Evolutionary conservation across 116 monocot species (phyloP), one percentile per base, ranked within the genome.

Genomic region (Cymodocea nodosa): DNA sequence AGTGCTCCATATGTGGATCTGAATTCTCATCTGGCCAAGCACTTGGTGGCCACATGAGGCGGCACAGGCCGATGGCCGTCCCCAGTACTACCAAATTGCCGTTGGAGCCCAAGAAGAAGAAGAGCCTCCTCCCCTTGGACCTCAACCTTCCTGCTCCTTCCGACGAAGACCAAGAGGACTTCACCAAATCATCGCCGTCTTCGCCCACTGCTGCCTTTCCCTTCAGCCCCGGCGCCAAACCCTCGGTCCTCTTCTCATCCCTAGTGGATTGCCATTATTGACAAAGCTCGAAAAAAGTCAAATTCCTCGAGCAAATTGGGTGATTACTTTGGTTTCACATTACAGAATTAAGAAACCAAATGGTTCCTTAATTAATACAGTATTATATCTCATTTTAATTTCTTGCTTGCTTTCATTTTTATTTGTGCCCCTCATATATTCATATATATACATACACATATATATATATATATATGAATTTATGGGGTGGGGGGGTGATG

Each of bases 121-220:
- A 74, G 64, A 60, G 50, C 55, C 60, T 50, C 10, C 20, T 75
- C 34, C 49, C 73, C 12, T 69, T 94, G 70, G 97, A 97, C 72
- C 87, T 97, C 34, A 97, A 97, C 66, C 80, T 97, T 44, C 95
- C 95, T 0, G 87, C 95, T 0, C 89, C 93, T 0, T 66, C 67
- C 13, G 93, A 86, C 0, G 90, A 90, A 4, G 82, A 70, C 9
- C 40, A 13, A n/a, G 58, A 23, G 24, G 52, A 75, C 11, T 44
- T 14, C n/a, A 13, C 25, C 6, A 70, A 62, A 50, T 35, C 73
- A 12, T 35, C 49, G 39, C 37, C 30, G 20, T 35, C 62, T 3
- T 18, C 71, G 34, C 52, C 30, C 30, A 30, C 30, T 3, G 30
- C 30, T 30, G 30, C 55, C 44, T 62, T 68, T 23, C 19, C 67